Evolutionary conservation across 257 asterid species (phyloP).

Genomic region (Thymus mandschuricus): DNA sequence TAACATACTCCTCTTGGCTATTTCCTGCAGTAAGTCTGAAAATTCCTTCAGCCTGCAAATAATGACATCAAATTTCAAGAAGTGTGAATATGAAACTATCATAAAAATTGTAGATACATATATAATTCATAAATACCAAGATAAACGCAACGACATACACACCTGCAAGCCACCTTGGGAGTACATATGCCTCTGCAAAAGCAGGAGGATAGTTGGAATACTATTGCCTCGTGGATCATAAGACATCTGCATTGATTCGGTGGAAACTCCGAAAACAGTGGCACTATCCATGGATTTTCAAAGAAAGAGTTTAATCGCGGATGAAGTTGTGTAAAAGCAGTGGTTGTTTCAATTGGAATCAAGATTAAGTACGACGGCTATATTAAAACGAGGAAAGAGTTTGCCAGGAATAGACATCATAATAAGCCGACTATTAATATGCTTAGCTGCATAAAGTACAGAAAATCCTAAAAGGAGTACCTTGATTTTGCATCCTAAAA

Average conservation of each 20-base stretch:
- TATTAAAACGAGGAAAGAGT: neutral
- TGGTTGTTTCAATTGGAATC: neutral
- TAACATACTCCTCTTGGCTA: conserved; percentile 95
- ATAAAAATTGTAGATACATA: no score
- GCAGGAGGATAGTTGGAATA: conserved; percentile 89
- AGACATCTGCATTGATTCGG: conserved; percentile 98
- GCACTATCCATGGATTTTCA: conserved; percentile 58
- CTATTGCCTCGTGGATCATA: conserved; percentile 89
- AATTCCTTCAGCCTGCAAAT: conserved; percentile 91
- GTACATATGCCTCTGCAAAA: conserved; percentile 84
- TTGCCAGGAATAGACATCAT: neutral
- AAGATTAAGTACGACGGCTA: neutral
- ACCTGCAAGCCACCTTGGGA: conserved; percentile 93
- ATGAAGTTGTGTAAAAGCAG: neutral
- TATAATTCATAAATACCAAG: neutral
- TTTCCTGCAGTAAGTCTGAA: conserved; percentile 95
- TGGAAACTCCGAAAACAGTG: conserved; percentile 97
- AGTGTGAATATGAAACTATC: neutral
- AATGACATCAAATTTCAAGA: conserved; percentile 23
- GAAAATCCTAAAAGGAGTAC: neutral
- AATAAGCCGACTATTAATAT: neutral
- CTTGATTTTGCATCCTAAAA: no score
- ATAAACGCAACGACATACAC: conserved; percentile 37
- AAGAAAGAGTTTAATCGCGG: conserved; percentile 27
- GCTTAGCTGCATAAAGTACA: neutral